A percentile compares a stretch with the other conserved stretches of the same genome.
These are phyloP conservation scores for Globisporangium takayamanum DNA, from an alignment of 352 stramenopile genomes.

Conservation along the genomic window DNA sequence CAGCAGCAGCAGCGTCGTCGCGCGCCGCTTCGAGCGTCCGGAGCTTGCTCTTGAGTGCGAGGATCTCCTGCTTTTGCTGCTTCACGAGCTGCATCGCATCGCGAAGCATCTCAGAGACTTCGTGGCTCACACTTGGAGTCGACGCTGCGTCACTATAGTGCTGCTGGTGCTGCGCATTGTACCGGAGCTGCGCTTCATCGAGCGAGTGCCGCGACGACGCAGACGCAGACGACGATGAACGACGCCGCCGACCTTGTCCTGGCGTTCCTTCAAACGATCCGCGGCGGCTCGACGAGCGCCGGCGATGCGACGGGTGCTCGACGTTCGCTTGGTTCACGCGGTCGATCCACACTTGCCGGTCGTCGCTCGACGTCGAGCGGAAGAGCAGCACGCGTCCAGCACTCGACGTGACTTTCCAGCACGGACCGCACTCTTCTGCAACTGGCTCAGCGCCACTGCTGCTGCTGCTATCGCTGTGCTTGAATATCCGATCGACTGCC, in stretches of 20 bases:
- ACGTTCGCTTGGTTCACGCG: conserved; percentile 30
- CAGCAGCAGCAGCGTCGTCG: not conserved
- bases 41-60: conserved; percentile 36
- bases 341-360: conserved; percentile 47
- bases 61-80: conserved; percentile 70
- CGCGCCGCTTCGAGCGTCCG: conserved; percentile 10
- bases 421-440: conserved; percentile 55
- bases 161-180: conserved; percentile 11
- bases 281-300: conserved; percentile 6
- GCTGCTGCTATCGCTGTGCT: conserved; percentile 25
- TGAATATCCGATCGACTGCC: conserved; percentile 57
- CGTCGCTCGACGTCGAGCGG: conserved; percentile 40
- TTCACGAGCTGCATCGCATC: conserved; percentile 62
- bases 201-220: conserved; percentile 9
- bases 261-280: conserved; percentile 20
- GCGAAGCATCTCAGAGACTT: conserved; percentile 54
- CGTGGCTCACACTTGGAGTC: conserved; percentile 21
- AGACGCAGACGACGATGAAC: conserved; percentile 24
- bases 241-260: conserved; percentile 13
- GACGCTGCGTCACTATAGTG: conserved; percentile 20
- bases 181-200: conserved; percentile 2
- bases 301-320: conserved; percentile 12
- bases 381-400: conserved; percentile 57
- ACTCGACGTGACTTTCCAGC: conserved; percentile 64
- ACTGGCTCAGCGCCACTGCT: conserved; percentile 13